Evolutionary conservation across 108 stramenopile genomes (phyloP).

Genomic region (Nitzschia sp.): DNA sequence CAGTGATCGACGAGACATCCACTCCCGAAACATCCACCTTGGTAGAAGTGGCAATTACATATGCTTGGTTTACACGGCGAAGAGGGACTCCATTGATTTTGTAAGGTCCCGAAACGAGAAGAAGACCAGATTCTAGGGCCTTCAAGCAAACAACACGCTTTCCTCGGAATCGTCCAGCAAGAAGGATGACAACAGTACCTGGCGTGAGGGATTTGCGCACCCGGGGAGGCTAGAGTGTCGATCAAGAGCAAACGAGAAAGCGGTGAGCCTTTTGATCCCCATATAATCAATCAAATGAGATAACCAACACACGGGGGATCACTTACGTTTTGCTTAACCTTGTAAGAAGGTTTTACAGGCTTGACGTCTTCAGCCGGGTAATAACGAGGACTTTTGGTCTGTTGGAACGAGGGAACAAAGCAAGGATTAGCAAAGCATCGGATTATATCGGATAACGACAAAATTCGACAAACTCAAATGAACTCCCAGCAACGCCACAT

Average conservation of each 20-base stretch:
- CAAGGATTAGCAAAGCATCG: conserved; percentile 13
- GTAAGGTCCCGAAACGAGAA: conserved; percentile 98
- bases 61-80: conserved; percentile 98
- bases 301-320: background rate
- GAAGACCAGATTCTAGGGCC: conserved; percentile 93
- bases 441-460: background rate
- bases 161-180: conserved; percentile 99
- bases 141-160: conserved; percentile 99
- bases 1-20: conserved; percentile 82
- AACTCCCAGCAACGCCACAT: background rate
- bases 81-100: conserved; percentile 98
- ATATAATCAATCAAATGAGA: too few species aligned
- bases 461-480: background rate
- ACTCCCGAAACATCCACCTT: conserved; percentile 91
- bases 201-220: conserved; percentile 94
- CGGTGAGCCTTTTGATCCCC: too few species aligned
- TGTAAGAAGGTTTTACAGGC: conserved; percentile 50
- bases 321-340: conserved; percentile 79
- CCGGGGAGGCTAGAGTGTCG: conserved; percentile 69
- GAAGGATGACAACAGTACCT: conserved; percentile 97
- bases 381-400: conserved; percentile 54
- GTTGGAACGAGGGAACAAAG: background rate
- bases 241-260: too few species aligned
- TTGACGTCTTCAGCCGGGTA: conserved; percentile 97
- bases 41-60: conserved; percentile 98